phyloP scores from a whole-genome alignment of 176 grass and related monocot species.

The Raddia distichophylla region DNA sequence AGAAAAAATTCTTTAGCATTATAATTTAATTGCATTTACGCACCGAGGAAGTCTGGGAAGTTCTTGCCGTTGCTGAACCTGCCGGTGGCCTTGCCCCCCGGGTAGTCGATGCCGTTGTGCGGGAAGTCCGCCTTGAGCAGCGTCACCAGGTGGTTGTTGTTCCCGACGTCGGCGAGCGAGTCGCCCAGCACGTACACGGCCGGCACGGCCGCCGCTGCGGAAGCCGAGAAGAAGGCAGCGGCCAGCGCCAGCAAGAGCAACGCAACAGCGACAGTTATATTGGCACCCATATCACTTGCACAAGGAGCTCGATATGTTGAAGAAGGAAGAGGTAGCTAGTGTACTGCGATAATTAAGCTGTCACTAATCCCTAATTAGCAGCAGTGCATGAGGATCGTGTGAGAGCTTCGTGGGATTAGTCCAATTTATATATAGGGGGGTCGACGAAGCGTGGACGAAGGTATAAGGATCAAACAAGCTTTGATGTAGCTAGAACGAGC shows the following conservation, averaged over 20 bases:
- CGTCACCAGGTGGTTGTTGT: constrained; percentile 77
- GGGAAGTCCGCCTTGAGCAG: constrained; percentile 84
- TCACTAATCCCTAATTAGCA: too few relatives aligned
- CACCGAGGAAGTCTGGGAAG: constrained; percentile 78
- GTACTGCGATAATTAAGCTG: too few relatives aligned
- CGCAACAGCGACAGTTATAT: neutral
- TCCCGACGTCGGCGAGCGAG: constrained; percentile 87
- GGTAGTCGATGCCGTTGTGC: constrained; percentile 88
- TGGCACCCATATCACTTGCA: constrained; percentile 29
- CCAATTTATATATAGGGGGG: constrained; percentile 14
- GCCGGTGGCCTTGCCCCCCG: constrained; percentile 66
- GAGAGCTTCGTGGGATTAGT: neutral
- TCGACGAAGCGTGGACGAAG: neutral
- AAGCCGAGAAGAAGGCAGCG: neutral
- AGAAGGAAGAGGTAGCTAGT: too few relatives aligned
- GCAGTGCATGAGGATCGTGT: neutral
- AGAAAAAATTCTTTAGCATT: too few relatives aligned
- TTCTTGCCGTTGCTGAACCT: constrained; percentile 95
- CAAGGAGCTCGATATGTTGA: too few relatives aligned
- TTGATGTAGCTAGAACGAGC: too few relatives aligned
- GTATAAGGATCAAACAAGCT: too few relatives aligned
- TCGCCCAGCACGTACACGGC: constrained; percentile 88
- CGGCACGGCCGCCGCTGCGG: constrained; percentile 26
- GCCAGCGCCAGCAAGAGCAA: neutral
- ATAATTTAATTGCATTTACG: neutral